Evolutionary conservation across 768 basidiomycete genomes (phyloP).

Genomic region (Calocera cornea): DNA sequence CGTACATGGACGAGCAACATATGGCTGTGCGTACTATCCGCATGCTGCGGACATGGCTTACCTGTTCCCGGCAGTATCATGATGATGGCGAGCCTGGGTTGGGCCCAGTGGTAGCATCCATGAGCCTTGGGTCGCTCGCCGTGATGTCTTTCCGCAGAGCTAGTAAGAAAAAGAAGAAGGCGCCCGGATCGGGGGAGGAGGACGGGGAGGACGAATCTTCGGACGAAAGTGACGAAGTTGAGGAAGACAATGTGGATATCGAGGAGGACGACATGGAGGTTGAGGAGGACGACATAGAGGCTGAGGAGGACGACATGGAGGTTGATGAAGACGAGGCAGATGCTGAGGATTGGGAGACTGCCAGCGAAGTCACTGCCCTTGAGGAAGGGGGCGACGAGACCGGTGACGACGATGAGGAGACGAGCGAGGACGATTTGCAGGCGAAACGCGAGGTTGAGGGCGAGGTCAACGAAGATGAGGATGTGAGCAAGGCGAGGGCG

Average conservation of each 20-base stretch:
- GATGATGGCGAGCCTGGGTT: background rate
- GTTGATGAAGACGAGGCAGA: background rate
- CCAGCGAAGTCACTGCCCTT: no score
- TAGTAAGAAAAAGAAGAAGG: background rate
- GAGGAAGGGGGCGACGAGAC: no score
- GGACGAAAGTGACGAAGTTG: background rate
- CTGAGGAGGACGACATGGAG: background rate
- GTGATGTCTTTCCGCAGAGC: constrained; percentile 1
- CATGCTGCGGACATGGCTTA: background rate
- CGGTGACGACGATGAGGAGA: no score
- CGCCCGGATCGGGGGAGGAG: background rate
- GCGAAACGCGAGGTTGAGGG: no score
- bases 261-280: background rate
- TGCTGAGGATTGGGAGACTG: no score
- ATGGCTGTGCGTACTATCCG: background rate
- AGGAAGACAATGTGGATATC: background rate
- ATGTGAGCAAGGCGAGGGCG: background rate
- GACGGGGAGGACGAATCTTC: background rate
- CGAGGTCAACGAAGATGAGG: no score
- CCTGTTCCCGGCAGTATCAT: background rate
- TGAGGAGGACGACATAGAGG: background rate
- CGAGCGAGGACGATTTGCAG: no score
- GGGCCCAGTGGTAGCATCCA: background rate
- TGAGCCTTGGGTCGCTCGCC: background rate
- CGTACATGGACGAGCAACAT: background rate